Conservation (phyloP, 75 land plant genomes). For the Pinus tabuliformis region DNA sequence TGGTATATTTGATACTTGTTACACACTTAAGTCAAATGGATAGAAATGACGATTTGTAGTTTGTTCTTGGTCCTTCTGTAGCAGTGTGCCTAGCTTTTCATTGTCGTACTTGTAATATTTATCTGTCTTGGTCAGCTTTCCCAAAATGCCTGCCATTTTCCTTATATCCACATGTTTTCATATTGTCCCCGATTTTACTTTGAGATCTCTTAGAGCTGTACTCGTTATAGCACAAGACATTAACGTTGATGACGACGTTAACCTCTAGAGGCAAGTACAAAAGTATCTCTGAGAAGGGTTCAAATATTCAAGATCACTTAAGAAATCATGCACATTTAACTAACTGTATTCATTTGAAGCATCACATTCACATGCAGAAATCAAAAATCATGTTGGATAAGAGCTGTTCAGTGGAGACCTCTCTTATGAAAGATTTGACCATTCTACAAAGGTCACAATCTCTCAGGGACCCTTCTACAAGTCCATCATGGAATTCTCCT, state of each 20-base stretch:
- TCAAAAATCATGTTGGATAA: conserved; percentile 32
- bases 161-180: neutral
- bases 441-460: conserved; percentile 69
- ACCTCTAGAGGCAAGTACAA: conserved; percentile 20
- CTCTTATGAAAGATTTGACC: conserved; percentile 71
- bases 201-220: conserved; percentile 1
- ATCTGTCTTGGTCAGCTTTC: conserved; percentile 2
- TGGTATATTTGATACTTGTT: neutral
- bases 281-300: conserved; percentile 41
- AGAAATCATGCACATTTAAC: conserved; percentile 84
- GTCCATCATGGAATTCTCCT: too few species aligned
- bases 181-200: neutral
- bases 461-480: conserved; percentile 83
- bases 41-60: neutral
- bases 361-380: conserved; percentile 78
- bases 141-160: too few species aligned
- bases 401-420: conserved; percentile 23
- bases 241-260: conserved; percentile 28
- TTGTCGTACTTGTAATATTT: conserved; percentile 2
- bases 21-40: neutral
- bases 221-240: neutral
- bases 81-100: neutral
- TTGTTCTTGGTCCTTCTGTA: neutral
- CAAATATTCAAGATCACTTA: conserved; percentile 55
- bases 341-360: conserved; percentile 86